Conservation (phyloP, 2,329 filamentous ascomycete genomes). For the Cladosporium sp. region DNA sequence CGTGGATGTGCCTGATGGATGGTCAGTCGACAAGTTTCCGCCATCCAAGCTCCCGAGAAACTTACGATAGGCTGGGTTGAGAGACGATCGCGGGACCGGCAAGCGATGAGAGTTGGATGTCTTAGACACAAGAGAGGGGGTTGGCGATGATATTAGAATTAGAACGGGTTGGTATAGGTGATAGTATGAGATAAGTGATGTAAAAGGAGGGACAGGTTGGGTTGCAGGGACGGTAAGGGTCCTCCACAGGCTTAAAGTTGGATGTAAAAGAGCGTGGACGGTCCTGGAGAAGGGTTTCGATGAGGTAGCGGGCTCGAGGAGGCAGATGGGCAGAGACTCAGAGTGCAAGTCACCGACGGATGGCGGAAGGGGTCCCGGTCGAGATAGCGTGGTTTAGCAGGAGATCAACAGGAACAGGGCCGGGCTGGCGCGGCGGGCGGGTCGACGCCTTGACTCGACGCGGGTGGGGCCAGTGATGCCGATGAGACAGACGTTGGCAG, state of each 20-base stretch:
- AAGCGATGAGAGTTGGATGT: conserved; percentile 17
- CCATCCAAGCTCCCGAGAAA: background rate
- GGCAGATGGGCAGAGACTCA: conserved; percentile 29
- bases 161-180: conserved; percentile 27
- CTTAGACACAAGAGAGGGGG: conserved; percentile 17
- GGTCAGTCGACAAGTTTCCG: conserved; percentile 18
- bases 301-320: conserved; percentile 27
- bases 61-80: conserved; percentile 12
- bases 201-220: conserved; percentile 20
- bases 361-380: conserved; percentile 32
- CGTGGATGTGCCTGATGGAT: conserved; percentile 8
- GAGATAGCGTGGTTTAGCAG: conserved; percentile 33
- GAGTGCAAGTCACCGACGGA: conserved; percentile 31
- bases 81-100: conserved; percentile 4
- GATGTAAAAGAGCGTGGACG: conserved; percentile 37
- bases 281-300: conserved; percentile 30
- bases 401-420: conserved; percentile 35
- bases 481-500: conserved; percentile 31
- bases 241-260: conserved; percentile 35
- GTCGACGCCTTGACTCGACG: conserved; percentile 28
- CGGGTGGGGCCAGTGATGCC: conserved; percentile 30
- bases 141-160: conserved; percentile 29
- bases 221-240: conserved; percentile 26
- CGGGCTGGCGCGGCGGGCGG: conserved; percentile 34
- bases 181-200: conserved; percentile 24